Evolutionary conservation across 2,329 filamentous ascomycete genomes (phyloP).

Genomic region (Fusarium verrucosum): DNA sequence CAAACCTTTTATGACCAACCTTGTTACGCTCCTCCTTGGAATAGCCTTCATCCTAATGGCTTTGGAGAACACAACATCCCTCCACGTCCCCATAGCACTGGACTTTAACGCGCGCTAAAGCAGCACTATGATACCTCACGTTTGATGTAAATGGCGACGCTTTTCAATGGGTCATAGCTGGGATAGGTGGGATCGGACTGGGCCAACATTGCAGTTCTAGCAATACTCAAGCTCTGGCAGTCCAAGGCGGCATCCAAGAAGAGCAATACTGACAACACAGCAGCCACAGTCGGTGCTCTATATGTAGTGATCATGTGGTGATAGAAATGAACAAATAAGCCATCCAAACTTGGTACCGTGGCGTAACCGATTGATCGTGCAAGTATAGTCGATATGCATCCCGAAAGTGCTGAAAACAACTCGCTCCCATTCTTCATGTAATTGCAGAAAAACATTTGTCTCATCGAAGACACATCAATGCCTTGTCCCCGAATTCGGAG

Average conservation of each 20-base stretch:
- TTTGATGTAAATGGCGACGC: conserved; percentile 1
- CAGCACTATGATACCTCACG: background rate
- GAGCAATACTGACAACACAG: background rate
- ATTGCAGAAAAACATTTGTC: background rate
- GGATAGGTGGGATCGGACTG: background rate
- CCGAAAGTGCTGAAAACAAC: background rate
- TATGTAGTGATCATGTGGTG: background rate
- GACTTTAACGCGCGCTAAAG: background rate
- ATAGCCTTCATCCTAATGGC: background rate
- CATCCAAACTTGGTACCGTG: background rate
- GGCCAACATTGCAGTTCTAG: conserved; percentile 1
- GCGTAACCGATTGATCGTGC: background rate
- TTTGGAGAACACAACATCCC: background rate
- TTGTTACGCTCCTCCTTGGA: background rate
- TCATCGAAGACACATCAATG: conserved; percentile 77
- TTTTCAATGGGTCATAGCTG: background rate
- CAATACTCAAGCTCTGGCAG: conserved; percentile 12
- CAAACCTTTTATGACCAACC: background rate
- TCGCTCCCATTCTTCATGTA: background rate
- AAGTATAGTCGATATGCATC: background rate
- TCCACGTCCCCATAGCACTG: conserved; percentile 1
- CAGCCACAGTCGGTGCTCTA: background rate
- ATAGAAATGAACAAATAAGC: background rate
- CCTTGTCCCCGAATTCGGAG: conserved; percentile 79
- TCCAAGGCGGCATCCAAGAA: background rate